Base-by-base conservation (phyloP, 768 basidiomycete species). In the Daedaleopsis nitida region DNA sequence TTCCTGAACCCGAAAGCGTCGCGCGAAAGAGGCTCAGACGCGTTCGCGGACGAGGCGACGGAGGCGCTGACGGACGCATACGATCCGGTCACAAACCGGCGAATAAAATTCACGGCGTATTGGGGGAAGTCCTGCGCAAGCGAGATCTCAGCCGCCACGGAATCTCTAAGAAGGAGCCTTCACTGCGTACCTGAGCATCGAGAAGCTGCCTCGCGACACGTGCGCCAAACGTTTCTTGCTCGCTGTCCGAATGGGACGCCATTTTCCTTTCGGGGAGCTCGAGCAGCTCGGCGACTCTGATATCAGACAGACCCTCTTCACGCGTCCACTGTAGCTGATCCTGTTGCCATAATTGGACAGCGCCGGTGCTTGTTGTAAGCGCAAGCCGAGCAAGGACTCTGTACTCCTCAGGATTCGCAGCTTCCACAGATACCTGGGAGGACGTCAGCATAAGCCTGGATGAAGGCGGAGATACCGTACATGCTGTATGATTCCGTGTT, bases 1-100 rank as follows among this genome's bases (percentile, higher is more conserved):
- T 97, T 92, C 39, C 89, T 81, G 75, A 97, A 93, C 0, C 94
- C 94, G 70, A 96, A 96, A 0, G 86, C 74, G 68, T 96, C 94
- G 5, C 92, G 85, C 59, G 79, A 76, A 0, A 88, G 77, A 0
- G 74, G 59, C 23, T 76, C 78, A 35, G 70, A 63, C 16, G 73
- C 71, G 23, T 77, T 71, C 9, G 77, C 68, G 21, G 74, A 66
- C 32, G 73, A 62, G 6, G 78, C 66, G 32, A 50, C 71, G 21
- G 74, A 74, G 21, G 74, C 78, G 38, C 76, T 77, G 4, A 80
- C 77, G 1, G 86, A 81, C 3, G 80, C 83, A 65, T 86, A 88
- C 0, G 84, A 85, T 19, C 88, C 87, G 0, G 86, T 87, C 2
- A 83, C 81, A 72, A 94, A 92, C 23, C 94, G 88, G 55, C 78